A percentile compares a stretch with the other conserved stretches of the same genome.
Conservation (phyloP, 306 rosid genomes). For the Malus fusca region DNA sequence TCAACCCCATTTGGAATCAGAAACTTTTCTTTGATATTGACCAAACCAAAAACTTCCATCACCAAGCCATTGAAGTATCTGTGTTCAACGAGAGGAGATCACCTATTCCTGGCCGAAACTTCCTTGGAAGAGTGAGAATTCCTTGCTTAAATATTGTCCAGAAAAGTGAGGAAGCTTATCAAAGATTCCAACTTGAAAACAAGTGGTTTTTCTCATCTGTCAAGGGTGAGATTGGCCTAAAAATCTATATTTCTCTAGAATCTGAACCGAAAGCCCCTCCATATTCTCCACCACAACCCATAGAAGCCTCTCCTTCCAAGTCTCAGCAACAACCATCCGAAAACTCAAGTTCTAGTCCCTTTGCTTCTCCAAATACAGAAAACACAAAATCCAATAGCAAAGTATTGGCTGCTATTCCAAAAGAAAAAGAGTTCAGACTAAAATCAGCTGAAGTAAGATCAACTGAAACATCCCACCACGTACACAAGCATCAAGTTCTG, state of each 20-base stretch:
- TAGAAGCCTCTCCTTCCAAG: conserved; percentile 21
- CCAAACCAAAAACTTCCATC: conserved; percentile 33
- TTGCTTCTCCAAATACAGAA: conserved; percentile 19
- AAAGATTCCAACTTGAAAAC: conserved; percentile 43
- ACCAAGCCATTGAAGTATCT: conserved; percentile 37
- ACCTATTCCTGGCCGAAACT: conserved; percentile 31
- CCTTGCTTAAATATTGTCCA: conserved; percentile 54
- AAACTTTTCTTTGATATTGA: conserved; percentile 39
- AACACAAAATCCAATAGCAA: neutral
- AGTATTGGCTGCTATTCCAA: conserved; percentile 14
- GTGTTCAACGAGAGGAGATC: conserved; percentile 39
- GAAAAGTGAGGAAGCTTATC: conserved; percentile 60
- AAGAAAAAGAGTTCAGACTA: conserved; percentile 2
- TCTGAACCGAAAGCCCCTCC: conserved; percentile 16
- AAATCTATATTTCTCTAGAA: conserved; percentile 43
- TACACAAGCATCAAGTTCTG: conserved; percentile 40
- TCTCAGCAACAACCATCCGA: conserved; percentile 17
- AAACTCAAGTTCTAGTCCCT: conserved; percentile 5
- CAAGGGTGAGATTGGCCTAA: conserved; percentile 72
- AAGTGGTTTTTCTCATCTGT: conserved; percentile 58
- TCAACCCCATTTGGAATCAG: conserved; percentile 55
- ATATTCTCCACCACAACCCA: conserved; percentile 13
- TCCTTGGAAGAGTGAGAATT: conserved; percentile 60
- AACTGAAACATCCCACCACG: neutral
- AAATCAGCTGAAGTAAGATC: neutral